Base-by-base conservation (phyloP, 2,329 filamentous ascomycete genomes). In the Pseudogymnoascus destructans region DNA sequence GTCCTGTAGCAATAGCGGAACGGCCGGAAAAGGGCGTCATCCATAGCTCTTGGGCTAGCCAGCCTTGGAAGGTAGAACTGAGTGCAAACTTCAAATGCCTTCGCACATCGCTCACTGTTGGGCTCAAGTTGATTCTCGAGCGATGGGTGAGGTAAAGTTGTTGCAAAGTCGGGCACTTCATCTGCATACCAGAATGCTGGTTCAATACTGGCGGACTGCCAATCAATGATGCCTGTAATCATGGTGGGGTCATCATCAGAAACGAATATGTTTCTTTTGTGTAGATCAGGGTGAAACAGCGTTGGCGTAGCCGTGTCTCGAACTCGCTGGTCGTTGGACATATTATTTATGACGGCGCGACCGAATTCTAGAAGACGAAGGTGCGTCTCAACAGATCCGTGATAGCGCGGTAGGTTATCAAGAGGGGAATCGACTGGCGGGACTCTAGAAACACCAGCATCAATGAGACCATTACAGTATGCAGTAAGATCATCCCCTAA, bases 241-340 rank as follows among this genome's bases (percentile, higher is more conserved):
- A 66, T 57, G 23, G 68, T 68, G 11, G 72, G 70, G 57, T 74
- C 66, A 7, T 71, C 66, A 54, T 70, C 65, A 5, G 69, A 72
- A 52, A 75, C 68, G 59, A 73, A 74, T 21, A 75, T 72, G 61
- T 74, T 75, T 59, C 70, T 65, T 65, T 69, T 71, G 61, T 74
- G 67, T 36, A 74, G 60, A 63, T 75, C 72, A 11, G 70, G 68
- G 58, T 75, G 72, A 57, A 72, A 69, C 2, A 75, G 61, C 3
- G 68, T 64, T 32, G 69, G 70, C 25, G 35, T 59, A 61, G 69
- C 63, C 52, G 64, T 63, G 30, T 67, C 60, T 55, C 64, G 59
- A 15, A 73, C 67, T 3, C 56, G 55, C 59, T 64, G 57, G 61
- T 68, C 61, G 38, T 62, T 33, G n/a, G 62, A 61, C 57, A 73